Evolutionary conservation across 148 eudicot genomes (phyloP), one percentile per base, ranked within the genome.

Genomic region (Euryodendron excelsum): DNA sequence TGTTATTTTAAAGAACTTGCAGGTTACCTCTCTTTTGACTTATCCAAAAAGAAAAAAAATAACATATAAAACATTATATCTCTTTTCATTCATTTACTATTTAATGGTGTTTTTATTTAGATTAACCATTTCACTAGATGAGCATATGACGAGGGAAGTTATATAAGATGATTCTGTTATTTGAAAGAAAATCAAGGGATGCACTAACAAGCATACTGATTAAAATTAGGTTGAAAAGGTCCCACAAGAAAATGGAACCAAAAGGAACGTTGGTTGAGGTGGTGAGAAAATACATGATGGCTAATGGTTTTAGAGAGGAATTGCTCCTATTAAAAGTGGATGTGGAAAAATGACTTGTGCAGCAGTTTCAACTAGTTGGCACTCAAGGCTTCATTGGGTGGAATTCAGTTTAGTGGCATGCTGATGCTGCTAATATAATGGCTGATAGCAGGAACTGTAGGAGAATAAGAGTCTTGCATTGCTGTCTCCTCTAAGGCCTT

Each of bases 1-100:
- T 73, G 62, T 87, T 63, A 89, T 93, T 81, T 86, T 82, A n/a
- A 91, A 89, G 84, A 90, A 90, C 80, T 88, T 96, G 80, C 93
- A 93, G 99, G 98, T 88, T 82, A 63, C 34, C 34, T 25, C n/a
- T 73, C 50, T 74, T 78, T 77, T 78, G 34, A 53, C 78, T 66
- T 34, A n/a, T n/a, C n/a, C n/a, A n/a, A n/a, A n/a, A n/a, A n/a
- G n/a, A n/a, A n/a, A n/a, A n/a, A n/a, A n/a, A n/a, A n/a, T n/a
- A n/a, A n/a, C n/a, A n/a, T n/a, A n/a, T n/a, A n/a, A n/a, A n/a
- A n/a, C n/a, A n/a, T n/a, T n/a, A n/a, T n/a, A n/a, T 25, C n/a
- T 73, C 50, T 74, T 78, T 77, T 78, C 27, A 53, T 80, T 66
- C 27, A n/a, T 50, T 41, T 76, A 33, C 41, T 75, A 31, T 37